Conservation (phyloP, 306 rosid species). For the Acacia crassicarpa region DNA sequence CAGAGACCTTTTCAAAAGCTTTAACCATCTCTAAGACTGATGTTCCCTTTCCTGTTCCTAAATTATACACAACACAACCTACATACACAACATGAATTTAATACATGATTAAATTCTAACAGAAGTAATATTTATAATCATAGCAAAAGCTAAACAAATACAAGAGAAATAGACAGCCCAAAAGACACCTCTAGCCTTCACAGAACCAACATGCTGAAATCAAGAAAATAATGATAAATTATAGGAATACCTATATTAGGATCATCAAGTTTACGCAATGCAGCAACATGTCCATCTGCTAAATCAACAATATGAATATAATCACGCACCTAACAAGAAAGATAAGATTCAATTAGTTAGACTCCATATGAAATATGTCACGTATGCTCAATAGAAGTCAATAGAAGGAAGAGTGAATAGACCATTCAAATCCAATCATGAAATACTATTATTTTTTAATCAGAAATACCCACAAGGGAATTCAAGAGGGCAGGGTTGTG, state of each 20-base stretch:
- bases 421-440: not conserved
- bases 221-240: not conserved
- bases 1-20: too few species aligned
- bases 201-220: not conserved
- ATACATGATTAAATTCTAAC: not conserved
- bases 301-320: conserved; percentile 91
- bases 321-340: conserved; percentile 79
- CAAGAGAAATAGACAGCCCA: not conserved
- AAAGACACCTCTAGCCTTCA: not conserved
- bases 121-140: too few species aligned
- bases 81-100: not conserved
- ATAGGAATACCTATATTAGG: conserved; percentile 56
- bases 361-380: conserved; percentile 18
- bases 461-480: too few species aligned
- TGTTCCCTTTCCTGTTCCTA: conserved; percentile 97
- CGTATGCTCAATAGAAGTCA: not conserved
- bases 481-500: too few species aligned
- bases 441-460: not conserved
- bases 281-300: conserved; percentile 93
- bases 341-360: conserved; percentile 26
- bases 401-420: not conserved
- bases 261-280: conserved; percentile 70
- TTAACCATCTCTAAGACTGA: conserved; percentile 43
- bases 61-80: conserved; percentile 93
- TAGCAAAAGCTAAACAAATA: too few species aligned